Base-by-base conservation (phyloP, 306 rosid genomes). In the Sesbania bispinosa region DNA sequence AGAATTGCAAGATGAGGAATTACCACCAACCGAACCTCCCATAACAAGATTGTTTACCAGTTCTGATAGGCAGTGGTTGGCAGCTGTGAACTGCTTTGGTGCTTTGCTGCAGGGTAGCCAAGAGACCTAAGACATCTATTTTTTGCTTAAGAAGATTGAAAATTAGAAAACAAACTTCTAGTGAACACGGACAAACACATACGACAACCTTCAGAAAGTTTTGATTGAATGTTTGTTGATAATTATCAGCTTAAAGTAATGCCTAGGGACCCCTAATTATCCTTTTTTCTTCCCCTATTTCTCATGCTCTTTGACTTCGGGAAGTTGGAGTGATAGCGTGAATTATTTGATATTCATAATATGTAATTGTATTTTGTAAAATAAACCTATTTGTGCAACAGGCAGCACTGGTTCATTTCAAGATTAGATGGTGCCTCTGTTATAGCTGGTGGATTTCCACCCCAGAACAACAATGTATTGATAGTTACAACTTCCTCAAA, bases 1-100 rank as follows among this genome's bases (percentile, higher is more conserved):
- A 7, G 86, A 82, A 54, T 50, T 79, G 69, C 79, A 58, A 51
- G 87, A 91, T 77, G 89, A 82, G 58, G 79, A 67, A 50, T 81
- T 81, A 57, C 89, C 90, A 7, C 90, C 97, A 1, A 51, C 78
- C 2, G 96, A 95, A 76, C 97, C 99, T 64, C 99, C 99, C 33
- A 95, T 95, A 61, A 95, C 99, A 38, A 91, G 79, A 85, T 73
- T 91, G 86, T 91, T 89, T 74, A 79, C 96, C 16, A 95, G 97
- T 79, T 88, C 91, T 52, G 99, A 95, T 76, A 89, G 93, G 52
- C 99, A 91, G 81, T 95, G 99, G 99, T 69, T 95, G 83, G 96
- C 97, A 6, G 96, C 99, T n/a, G 86, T 91, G 72, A 95, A 95
- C 83, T 91, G 97, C 81, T 88, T 91, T 82, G 99, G 99, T 60